Percentiles rank a stretch among this genome's conserved stretches.
Evolutionary conservation across 768 basidiomycete genomes (phyloP).

Genomic region (Rhizopogon vinicolor): DNA sequence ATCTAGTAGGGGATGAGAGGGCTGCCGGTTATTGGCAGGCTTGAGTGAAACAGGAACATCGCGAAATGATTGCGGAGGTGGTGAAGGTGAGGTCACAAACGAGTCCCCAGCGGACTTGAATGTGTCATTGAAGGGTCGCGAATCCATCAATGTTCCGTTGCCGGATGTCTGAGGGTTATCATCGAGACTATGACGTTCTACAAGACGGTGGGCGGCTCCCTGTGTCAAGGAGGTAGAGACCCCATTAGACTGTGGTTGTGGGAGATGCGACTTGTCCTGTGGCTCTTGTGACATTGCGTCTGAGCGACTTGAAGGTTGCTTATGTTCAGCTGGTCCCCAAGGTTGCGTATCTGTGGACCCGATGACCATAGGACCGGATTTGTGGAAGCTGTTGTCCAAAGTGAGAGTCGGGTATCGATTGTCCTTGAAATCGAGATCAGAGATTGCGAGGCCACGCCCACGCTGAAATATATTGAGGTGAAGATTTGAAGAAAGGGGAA

Average conservation of each 20-base stretch:
- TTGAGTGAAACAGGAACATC: conserved; percentile 30
- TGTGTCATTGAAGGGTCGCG: conserved; percentile 23
- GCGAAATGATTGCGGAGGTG: conserved; percentile 10
- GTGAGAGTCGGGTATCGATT: conserved; percentile 47
- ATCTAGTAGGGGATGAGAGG: conserved; percentile 36
- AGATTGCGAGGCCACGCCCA: conserved; percentile 45
- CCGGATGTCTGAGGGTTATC: conserved; percentile 24
- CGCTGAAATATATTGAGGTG: conserved; percentile 44
- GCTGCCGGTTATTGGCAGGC: conserved; percentile 42
- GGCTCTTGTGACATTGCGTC: conserved; percentile 20
- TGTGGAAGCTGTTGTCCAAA: conserved; percentile 18
- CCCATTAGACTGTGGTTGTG: conserved; percentile 31
- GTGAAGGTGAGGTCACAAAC: conserved; percentile 17
- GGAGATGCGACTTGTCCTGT: conserved; percentile 12
- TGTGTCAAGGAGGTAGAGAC: conserved; percentile 43
- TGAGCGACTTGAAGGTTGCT: conserved; percentile 7
- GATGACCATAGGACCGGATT: conserved; percentile 25
- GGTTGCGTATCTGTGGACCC: conserved; percentile 21
- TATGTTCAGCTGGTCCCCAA: conserved; percentile 16
- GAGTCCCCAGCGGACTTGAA: conserved; percentile 29
- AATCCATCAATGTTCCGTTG: conserved; percentile 20
- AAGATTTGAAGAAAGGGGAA: conserved; percentile 28
- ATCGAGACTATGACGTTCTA: conserved; percentile 51
- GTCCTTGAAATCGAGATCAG: conserved; percentile 61
- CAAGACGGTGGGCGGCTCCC: conserved; percentile 39